Base-by-base conservation (phyloP, 169 alveolate genomes). In the Eimeria mitis region DNA sequence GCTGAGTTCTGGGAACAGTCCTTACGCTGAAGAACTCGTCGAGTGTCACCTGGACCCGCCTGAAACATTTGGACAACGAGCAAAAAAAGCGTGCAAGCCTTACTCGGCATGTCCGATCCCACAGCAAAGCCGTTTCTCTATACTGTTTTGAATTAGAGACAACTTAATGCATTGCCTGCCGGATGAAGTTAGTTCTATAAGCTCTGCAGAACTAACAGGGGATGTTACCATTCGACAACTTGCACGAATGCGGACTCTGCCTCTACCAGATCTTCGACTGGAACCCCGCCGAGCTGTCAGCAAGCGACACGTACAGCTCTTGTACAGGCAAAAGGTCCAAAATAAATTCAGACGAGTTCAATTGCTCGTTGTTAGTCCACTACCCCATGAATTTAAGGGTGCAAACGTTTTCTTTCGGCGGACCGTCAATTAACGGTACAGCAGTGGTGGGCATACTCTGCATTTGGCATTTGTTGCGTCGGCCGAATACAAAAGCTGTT, bases 31-130 rank as follows among this genome's bases (percentile, higher is more conserved):
- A 87, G 61, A 87, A 87, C 40, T 87, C 92, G 47, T 87, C 92
- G 63, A 87, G 81, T 21, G 92, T 87, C 75, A 87, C 92, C 73
- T 87, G 92, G 31, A 87, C 92, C 73, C 92, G 65, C 92, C 92
- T 87, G 83, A 52, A 73, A 19, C n/a, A 73, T 73, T 40, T 40
- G 42, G 40, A 34, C 83, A 73, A 23, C 40, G 83, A 31, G 49
- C 68, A 87, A 28, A 25, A 87, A 9, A 14, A 9, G 2, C 11
- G n/a, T 49, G 75, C 92, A 87, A 49, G 49, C 16, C 13, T 40
- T 73, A 40, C n/a, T 73, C 54, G 31, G 0, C 52, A 70, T 9
- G n/a, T 56, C 52, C 19, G 54, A 23, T 40, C 9, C 56, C 52
- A 37, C 54, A 1, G 83, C 49, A 23, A 70, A 34, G 44, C 73